These are phyloP conservation scores for Kwoniella dendrophila DNA, from an alignment of 768 basidiomycete species.

Conservation along the genomic window DNA sequence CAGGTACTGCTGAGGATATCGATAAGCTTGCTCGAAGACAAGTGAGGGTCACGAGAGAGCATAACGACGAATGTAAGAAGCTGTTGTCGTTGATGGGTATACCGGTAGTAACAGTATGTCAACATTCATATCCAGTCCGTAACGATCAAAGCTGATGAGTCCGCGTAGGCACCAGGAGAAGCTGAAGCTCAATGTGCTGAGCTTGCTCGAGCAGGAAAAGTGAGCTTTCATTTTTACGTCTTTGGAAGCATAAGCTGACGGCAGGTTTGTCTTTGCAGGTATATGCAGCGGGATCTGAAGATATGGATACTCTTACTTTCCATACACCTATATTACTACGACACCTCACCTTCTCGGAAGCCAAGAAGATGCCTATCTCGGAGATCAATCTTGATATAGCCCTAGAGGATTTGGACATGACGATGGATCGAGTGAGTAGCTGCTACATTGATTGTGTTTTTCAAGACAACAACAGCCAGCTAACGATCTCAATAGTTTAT, in stretches of 20 bases:
- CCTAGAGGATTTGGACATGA: conserved; percentile 85
- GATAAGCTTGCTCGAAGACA: conserved; percentile 86
- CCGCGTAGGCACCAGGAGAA: conserved; percentile 87
- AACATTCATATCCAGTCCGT: neutral
- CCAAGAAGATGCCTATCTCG: conserved; percentile 92
- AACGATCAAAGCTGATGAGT: conserved; percentile 5
- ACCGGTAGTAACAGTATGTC: conserved; percentile 81
- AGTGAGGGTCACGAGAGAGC: conserved; percentile 91
- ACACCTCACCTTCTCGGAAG: conserved; percentile 96
- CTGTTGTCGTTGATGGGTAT: conserved; percentile 94
- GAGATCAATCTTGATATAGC: conserved; percentile 83
- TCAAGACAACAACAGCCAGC: neutral
- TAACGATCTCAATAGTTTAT: conserved; percentile 68
- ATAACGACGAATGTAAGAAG: conserved; percentile 91
- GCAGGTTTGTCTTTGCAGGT: conserved; percentile 66
- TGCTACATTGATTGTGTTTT: too few relatives aligned
- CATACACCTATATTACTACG: conserved; percentile 85
- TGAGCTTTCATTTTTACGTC: conserved; percentile 41
- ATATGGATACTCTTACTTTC: conserved; percentile 99
- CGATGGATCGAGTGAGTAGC: conserved; percentile 75
- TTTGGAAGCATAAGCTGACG: neutral
- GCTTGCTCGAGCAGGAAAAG: conserved; percentile 93
- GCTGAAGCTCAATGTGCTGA: conserved; percentile 99
- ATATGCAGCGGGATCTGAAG: conserved; percentile 96
- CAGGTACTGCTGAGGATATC: conserved; percentile 85